Evolutionary conservation across 345 rosid species (phyloP).

Genomic region (Murraya paniculata): DNA sequence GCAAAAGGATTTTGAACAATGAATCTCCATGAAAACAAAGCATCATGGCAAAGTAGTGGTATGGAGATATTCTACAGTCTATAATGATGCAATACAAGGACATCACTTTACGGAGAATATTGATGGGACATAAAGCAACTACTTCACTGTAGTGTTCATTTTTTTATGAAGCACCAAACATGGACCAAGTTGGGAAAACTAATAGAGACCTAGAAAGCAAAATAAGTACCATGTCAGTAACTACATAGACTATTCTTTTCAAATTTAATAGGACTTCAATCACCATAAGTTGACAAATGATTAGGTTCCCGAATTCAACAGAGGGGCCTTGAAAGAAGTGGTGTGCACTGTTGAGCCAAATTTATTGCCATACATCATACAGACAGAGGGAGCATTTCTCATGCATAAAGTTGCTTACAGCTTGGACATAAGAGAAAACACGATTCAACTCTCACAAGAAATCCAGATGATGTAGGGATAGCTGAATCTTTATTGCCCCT

Average conservation of each 20-base stretch:
- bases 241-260: slow-evolving; percentile 8
- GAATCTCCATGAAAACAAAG: not conserved
- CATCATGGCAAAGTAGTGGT: not conserved
- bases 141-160: slow-evolving; percentile 9
- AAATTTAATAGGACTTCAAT: slow-evolving; percentile 15
- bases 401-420: not conserved
- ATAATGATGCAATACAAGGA: not conserved
- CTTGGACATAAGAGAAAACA: slow-evolving; percentile 5
- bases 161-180: not conserved
- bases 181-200: slow-evolving; percentile 10
- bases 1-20: not conserved
- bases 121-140: slow-evolving; percentile 5
- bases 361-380: slow-evolving; percentile 1
- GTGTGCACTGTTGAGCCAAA: slow-evolving; percentile 22
- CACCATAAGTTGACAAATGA: slow-evolving; percentile 13
- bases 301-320: not conserved
- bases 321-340: slow-evolving; percentile 21
- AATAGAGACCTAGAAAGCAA: slow-evolving; percentile 7
- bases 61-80: not conserved
- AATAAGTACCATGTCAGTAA: not conserved
- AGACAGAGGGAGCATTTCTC: not conserved
- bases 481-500: not conserved
- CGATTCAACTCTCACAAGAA: not conserved
- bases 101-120: not conserved
- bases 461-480: not conserved